Base-by-base conservation (phyloP, 768 basidiomycete species). In the Auricularia sp. region DNA sequence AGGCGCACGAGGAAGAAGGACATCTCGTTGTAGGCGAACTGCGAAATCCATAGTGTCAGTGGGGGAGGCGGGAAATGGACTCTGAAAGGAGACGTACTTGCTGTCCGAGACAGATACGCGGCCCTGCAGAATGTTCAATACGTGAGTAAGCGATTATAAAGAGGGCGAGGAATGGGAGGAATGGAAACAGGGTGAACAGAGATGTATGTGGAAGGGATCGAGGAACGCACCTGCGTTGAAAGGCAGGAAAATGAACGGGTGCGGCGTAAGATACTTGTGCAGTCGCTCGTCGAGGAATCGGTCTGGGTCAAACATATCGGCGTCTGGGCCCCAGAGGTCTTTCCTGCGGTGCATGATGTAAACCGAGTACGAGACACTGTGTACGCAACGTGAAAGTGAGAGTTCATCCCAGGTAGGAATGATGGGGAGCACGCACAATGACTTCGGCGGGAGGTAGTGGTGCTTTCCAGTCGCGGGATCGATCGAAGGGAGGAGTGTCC, bases 171-270 rank as follows among this genome's bases (percentile, higher is more conserved):
- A 62, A 36, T 64, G 33, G 18, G 21, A 3, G 3, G n/a, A 13
- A 39, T n/a, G 16, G 29, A 61, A 36, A 39, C n/a, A 21, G 16
- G 21, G 24, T 44, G 42, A 21, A 29, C 29, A 29, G 29, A 29
- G 29, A 29, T 29, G 29, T 29, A 29, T 29, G 29, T 29, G 29
- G 29, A 29, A 29, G 29, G 29, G 29, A 29, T 29, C 29, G 29
- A 29, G 29, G 34, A 39, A 33, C 62, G 51, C 14, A 66, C 65
- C 87, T 0, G 84, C 85, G 65, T 86, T 86, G 75, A 88, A 88
- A 0, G 87, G 86, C 4, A 84, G 73, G 72, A 88, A 88, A 66
- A 89, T 88, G 77, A 82, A 86, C 1, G 86, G 85, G 66, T 87
- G 87, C 1, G 80, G 77, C 0, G 75, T 76, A 21, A 86, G 75